Base-by-base conservation (phyloP, 2,329 filamentous ascomycete genomes). In the Penicillium brasilianum region DNA sequence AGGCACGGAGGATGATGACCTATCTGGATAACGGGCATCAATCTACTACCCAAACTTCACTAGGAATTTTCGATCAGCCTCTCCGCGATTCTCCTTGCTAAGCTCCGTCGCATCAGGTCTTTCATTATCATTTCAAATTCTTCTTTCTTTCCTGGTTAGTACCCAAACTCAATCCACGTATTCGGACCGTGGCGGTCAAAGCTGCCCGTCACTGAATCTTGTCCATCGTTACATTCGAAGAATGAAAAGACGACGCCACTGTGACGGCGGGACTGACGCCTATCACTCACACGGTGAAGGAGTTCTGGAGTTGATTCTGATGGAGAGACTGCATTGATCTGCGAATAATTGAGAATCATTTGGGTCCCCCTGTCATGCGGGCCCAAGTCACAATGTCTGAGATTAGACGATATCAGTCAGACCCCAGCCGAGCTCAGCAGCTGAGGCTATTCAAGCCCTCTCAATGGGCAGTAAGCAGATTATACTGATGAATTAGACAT, bases 121-220 rank as follows among this genome's bases (percentile, higher is more conserved):
- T 16, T 18, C 22, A 44, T 52, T 22, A 14, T 18, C 22, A 37
- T 52, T 22, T 16, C 41, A 41, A 52, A 63, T 59, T 56, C 43
- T 54, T 43, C 51, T 44, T 57, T 53, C 41, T 37, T 57, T 52
- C 28, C 25, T 54, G 43, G 58, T 62, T 55, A 66, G 62, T 61
- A 59, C 58, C 63, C 51, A 64, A 63, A 61, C 58, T 61, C 48
- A 62, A 63, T 53, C 48, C 56, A 50, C 14, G 39, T 36, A 52
- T 32, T 59, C 57, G 59, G 55, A 34, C 49, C 51, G 39, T n/a
- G 22, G 32, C 34, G 20, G 20, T 25, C 30, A 18, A 41, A 16
- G 16, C 52, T 22, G 36, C 37, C n/a, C 43, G 34, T 50, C 51
- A 34, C 46, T 20, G 43, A 34, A 18, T 41, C 48, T 56, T 10